Evolutionary conservation across 306 rosid species (phyloP).

Genomic region (Mucuna pruriens): DNA sequence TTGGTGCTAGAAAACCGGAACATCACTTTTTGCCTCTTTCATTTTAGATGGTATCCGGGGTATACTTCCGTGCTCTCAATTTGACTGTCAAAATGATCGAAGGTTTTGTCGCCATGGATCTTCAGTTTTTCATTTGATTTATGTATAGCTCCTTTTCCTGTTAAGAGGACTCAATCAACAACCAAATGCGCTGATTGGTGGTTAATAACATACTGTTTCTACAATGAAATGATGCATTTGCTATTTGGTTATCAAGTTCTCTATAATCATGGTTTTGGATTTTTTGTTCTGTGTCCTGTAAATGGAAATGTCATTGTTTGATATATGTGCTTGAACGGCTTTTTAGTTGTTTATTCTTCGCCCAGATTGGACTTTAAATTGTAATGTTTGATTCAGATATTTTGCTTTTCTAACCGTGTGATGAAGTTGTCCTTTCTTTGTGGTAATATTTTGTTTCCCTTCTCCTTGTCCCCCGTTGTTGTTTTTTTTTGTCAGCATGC

Average conservation of each 20-base stretch:
- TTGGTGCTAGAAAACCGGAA: neutral
- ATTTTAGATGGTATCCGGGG: neutral
- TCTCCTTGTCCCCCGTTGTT: neutral
- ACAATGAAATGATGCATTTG: neutral
- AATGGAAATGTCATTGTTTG: slow-evolving; percentile 24
- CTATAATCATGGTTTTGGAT: slow-evolving; percentile 12
- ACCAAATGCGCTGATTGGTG: neutral
- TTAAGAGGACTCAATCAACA: neutral
- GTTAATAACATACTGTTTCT: slow-evolving; percentile 1
- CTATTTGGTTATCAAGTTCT: neutral
- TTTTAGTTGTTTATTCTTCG: neutral
- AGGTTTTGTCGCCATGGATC: slow-evolving; percentile 32
- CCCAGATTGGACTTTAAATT: neutral
- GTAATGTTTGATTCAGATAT: slow-evolving; percentile 5
- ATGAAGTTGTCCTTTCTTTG: neutral
- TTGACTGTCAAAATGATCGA: neutral
- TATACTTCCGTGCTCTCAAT: neutral
- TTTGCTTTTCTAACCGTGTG: slow-evolving; percentile 23
- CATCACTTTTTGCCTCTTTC: neutral
- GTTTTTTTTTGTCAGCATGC: neutral
- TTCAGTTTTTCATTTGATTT: neutral
- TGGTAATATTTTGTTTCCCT: neutral
- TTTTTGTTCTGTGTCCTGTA: neutral
- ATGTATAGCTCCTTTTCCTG: neutral
- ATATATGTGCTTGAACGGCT: neutral